A percentile compares a stretch with the other conserved stretches of the same genome.
Conservation (phyloP, 441 rosid species). For the Croton laevigatus region DNA sequence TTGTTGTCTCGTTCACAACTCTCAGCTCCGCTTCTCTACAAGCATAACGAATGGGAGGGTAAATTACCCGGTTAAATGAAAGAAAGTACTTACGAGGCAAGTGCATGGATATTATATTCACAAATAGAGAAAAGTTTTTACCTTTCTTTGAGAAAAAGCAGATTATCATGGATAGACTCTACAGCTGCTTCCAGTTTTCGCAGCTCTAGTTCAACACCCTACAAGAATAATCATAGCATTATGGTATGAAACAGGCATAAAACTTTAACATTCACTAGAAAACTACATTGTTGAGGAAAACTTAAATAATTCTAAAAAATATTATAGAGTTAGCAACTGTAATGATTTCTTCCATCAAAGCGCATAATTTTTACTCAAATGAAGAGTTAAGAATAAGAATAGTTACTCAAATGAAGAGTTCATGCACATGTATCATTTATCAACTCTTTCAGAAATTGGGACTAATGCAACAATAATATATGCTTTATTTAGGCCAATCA, state of each 20-base stretch:
- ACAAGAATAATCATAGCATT: neutral
- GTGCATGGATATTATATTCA: neutral
- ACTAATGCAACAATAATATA: too few species aligned
- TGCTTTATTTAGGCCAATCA: too few species aligned
- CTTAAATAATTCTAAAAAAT: too few species aligned
- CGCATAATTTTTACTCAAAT: too few species aligned
- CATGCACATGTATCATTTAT: too few species aligned
- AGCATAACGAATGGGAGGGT: neutral
- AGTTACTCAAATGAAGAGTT: too few species aligned
- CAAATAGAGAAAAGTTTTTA: conserved; percentile 20
- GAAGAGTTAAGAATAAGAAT: too few species aligned
- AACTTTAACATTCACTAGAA: too few species aligned
- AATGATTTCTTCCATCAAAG: too few species aligned
- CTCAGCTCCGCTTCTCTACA: conserved; percentile 85
- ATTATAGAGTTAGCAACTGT: too few species aligned
- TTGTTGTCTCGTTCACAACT: conserved; percentile 60
- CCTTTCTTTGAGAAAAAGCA: conserved; percentile 59
- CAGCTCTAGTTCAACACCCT: conserved; percentile 93
- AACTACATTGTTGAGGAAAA: neutral
- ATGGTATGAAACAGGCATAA: too few species aligned
- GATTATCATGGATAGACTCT: conserved; percentile 74
- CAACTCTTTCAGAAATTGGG: too few species aligned
- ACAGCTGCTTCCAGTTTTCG: conserved; percentile 80
- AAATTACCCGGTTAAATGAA: neutral
- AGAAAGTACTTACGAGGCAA: neutral